phyloP scores from a whole-genome alignment of 345 rosid genomes.

The Gossypium australe region DNA sequence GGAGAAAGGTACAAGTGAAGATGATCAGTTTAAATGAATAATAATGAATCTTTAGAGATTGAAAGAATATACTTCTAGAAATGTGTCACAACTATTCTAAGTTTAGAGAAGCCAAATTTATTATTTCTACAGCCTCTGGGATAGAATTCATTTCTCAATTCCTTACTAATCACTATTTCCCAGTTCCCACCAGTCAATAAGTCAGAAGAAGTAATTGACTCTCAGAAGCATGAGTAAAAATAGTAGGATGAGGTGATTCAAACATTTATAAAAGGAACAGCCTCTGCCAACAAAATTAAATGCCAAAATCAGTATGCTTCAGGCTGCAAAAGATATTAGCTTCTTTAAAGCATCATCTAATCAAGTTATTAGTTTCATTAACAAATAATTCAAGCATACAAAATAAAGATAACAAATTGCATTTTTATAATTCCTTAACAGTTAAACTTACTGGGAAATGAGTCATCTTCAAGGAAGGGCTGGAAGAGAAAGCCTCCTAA shows the following conservation, averaged over 20 bases:
- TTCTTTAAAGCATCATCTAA: neutral
- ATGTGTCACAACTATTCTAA: neutral
- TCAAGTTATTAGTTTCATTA: neutral
- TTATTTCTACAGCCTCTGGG: neutral
- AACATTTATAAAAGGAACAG: neutral
- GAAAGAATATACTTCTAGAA: neutral
- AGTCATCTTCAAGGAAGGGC: slow-evolving; percentile 46
- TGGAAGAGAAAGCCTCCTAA: slow-evolving; percentile 70
- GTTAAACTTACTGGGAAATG: slow-evolving; percentile 67
- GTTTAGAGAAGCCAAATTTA: neutral
- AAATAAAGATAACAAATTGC: neutral
- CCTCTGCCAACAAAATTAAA: neutral
- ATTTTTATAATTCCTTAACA: neutral
- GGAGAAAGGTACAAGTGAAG: neutral
- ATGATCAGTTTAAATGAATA: neutral
- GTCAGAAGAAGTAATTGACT: neutral
- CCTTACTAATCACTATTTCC: neutral
- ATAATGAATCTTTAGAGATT: neutral
- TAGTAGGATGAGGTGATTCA: neutral
- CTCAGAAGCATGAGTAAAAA: neutral
- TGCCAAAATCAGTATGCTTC: neutral
- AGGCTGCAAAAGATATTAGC: neutral
- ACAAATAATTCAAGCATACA: neutral
- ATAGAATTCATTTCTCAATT: neutral
- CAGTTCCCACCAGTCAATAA: neutral